Evolutionary conservation across 441 rosid species (phyloP), one percentile per base, ranked within the genome.

Genomic region (Capsella rubella): DNA sequence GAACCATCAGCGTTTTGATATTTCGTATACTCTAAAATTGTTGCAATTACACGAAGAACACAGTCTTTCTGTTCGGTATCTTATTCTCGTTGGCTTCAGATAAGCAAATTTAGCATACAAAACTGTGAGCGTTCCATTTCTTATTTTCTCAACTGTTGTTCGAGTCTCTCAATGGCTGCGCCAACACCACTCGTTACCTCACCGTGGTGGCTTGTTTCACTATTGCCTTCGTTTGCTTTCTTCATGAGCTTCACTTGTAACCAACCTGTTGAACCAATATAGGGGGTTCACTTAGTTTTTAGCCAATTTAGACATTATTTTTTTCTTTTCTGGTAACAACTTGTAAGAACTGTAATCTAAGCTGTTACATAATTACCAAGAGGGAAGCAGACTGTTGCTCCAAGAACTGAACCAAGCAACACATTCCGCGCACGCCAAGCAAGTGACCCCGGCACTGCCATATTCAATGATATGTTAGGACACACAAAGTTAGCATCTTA

Each of bases 351-450:
- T 50, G 16, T 31, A 13, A 42, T 51, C 62, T 29, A 65, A 59
- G 69, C 42, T 46, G 57, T 18, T 31, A 69, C 77, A 60, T 27
- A 50, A 60, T 77, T 87, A 92, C 97, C 99, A 45, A 92, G 85
- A 66, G 99, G 98, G 67, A 92, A 88, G 80, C 98, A 84, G 29
- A 95, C 64, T 21, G 89, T 92, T 53, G 98, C 96, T 75, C 99
- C 98, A 29, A 95, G 79, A 86, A 76, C 83, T 12, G 95, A 93
- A 59, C 96, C 98, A 4, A 95, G 86, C 76, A 88, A 61, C 76
- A 95, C 90, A 77, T 95, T 95, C 81, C 97, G 88, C 16, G 80
- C 84, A 69, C 98, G 95, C 99, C 99, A 92, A 51, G 75, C 70
- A 9, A 90, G 82, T 68, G 99, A 87, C 64, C 98, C 99, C 45